Conservation (phyloP, 2,329 filamentous ascomycete genomes). For the Trichoderma polysporum region DNA sequence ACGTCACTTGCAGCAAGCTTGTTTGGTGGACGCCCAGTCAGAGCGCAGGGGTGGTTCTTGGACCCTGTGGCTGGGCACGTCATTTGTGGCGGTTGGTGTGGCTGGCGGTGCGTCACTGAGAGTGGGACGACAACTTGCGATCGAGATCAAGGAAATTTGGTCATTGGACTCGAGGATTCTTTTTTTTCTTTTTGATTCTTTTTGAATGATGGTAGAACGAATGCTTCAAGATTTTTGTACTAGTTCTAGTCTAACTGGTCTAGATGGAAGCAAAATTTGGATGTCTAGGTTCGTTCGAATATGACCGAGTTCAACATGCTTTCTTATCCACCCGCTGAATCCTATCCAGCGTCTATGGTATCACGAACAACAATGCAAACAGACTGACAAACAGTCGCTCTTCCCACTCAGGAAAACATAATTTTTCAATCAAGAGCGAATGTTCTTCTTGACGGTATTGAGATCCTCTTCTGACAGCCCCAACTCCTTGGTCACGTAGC, state of each 20-base stretch:
- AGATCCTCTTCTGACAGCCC: conserved; percentile 49
- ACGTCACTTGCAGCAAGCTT: conserved; percentile 1
- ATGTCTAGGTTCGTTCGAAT: not conserved
- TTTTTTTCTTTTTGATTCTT: not conserved
- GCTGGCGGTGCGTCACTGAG: conserved; percentile 8
- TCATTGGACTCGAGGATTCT: not conserved
- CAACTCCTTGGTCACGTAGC: conserved; percentile 46
- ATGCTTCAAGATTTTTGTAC: not conserved
- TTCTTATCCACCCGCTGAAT: not conserved
- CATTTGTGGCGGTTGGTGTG: conserved; percentile 17
- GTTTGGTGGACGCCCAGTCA: not conserved
- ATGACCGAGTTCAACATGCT: not conserved
- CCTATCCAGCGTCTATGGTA: conserved; percentile 18
- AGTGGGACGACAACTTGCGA: not conserved
- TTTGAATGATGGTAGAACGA: not conserved
- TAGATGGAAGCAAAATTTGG: not conserved
- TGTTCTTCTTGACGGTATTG: conserved; percentile 47
- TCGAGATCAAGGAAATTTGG: not conserved
- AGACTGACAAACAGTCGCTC: not conserved
- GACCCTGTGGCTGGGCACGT: conserved; percentile 20
- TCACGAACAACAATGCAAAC: conserved; percentile 9
- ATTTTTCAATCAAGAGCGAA: conserved; percentile 33
- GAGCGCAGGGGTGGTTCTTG: not conserved
- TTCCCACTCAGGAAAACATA: not conserved
- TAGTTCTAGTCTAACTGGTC: not conserved